These are phyloP conservation scores for Neopestalotiopsis clavispora DNA, from an alignment of 2,329 filamentous ascomycete genomes.

Conservation along the genomic window DNA sequence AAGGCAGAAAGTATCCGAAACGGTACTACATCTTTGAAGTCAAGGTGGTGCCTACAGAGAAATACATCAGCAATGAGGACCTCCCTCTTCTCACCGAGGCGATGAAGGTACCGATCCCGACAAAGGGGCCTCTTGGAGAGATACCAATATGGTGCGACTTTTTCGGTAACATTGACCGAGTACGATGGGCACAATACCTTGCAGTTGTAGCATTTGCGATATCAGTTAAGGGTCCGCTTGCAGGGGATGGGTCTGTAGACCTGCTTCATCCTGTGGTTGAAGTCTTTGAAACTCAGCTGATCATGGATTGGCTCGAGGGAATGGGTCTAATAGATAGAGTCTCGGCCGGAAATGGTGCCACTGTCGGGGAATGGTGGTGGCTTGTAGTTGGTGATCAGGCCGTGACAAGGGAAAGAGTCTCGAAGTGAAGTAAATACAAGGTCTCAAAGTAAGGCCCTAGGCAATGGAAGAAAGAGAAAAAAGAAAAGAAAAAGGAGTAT, in stretches of 20 bases:
- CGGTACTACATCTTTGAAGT: conserved; percentile 69
- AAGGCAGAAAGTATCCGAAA: conserved; percentile 71
- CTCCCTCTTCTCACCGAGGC: conserved; percentile 46
- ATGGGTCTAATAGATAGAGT: conserved; percentile 55
- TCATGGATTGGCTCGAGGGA: conserved; percentile 62
- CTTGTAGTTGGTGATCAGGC: conserved; percentile 52
- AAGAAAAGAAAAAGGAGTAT: no score
- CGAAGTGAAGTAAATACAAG: background rate
- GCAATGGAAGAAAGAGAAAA: no score
- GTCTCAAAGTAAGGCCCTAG: background rate
- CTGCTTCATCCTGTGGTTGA: conserved; percentile 64
- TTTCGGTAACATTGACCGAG: conserved; percentile 61
- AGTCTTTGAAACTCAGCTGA: conserved; percentile 64
- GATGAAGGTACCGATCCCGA: conserved; percentile 45
- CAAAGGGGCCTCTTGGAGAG: conserved; percentile 46
- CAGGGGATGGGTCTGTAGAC: conserved; percentile 55
- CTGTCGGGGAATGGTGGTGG: conserved; percentile 72
- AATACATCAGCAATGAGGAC: conserved; percentile 61
- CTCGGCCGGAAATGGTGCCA: conserved; percentile 45
- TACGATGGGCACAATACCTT: conserved; percentile 68
- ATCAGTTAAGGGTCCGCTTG: conserved; percentile 65
- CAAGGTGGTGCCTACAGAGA: conserved; percentile 59
- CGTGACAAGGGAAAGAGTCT: conserved; percentile 22
- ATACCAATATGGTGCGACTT: conserved; percentile 78
- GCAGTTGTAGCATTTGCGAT: conserved; percentile 66